Conservation (phyloP, 345 rosid species). For the Populus deltoides region DNA sequence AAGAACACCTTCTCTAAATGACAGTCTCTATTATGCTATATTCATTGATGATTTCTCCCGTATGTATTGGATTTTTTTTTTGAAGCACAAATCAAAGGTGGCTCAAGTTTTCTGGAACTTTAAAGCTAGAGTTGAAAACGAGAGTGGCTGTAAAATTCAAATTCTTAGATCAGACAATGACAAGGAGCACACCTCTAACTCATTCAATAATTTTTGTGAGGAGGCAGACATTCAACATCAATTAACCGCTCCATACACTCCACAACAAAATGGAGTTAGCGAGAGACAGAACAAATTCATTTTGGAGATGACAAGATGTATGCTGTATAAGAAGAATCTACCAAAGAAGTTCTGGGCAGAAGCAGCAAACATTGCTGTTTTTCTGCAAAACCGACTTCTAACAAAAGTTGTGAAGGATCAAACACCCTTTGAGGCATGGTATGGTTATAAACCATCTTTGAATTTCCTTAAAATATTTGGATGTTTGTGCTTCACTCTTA, state of each 20-base stretch:
- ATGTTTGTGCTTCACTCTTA: not conserved
- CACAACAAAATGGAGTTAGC: not conserved
- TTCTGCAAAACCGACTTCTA: not conserved
- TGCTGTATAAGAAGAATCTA: not conserved
- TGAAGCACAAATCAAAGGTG: not conserved
- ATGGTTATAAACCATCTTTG: not conserved
- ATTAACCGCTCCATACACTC: not conserved
- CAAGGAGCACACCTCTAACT: conserved; percentile 1
- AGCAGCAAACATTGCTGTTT: not conserved
- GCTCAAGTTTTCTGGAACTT: not conserved
- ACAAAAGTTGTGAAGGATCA: not conserved
- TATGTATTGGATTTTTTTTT: not conserved
- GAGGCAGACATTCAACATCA: not conserved
- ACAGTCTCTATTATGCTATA: not conserved
- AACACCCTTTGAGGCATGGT: not conserved
- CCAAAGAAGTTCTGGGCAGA: not conserved
- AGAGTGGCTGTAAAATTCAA: conserved; percentile 1
- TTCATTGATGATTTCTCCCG: conserved; percentile 6
- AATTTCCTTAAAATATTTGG: not conserved
- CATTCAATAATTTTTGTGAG: not conserved
- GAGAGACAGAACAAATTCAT: not conserved
- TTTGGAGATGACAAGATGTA: not conserved
- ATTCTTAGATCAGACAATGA: not conserved
- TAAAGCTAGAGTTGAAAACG: not conserved
- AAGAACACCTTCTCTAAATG: not conserved